Conservation (phyloP, 257 asterid species). For the Solanum okadae region DNA sequence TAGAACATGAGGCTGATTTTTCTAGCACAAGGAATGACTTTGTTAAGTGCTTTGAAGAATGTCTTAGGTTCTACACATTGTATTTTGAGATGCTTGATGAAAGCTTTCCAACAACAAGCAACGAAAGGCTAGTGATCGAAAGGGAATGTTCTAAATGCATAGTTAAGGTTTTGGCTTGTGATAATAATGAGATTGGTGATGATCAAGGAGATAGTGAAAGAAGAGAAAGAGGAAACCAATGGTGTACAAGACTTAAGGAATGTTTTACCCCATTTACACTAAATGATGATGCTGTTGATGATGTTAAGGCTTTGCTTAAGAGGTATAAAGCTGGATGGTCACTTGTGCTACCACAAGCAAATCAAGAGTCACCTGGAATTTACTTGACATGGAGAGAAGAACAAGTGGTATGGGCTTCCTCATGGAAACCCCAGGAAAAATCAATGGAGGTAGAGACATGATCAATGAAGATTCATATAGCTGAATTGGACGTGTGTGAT, state of each 20-base stretch:
- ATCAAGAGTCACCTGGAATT: slow-evolving; percentile 32
- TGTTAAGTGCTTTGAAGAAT: slow-evolving; percentile 59
- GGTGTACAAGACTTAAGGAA: slow-evolving; percentile 55
- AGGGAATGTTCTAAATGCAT: slow-evolving; percentile 67
- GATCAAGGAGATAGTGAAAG: slow-evolving; percentile 36
- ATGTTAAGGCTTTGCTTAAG: slow-evolving; percentile 62
- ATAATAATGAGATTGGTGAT: slow-evolving; percentile 15
- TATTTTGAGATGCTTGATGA: slow-evolving; percentile 79
- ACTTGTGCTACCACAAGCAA: slow-evolving; percentile 13
- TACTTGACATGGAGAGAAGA: slow-evolving; percentile 81
- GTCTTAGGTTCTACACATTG: slow-evolving; percentile 58
- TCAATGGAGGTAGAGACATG: neutral
- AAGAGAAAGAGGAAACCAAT: slow-evolving; percentile 56
- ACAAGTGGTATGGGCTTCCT: slow-evolving; percentile 79
- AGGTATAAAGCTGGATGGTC: slow-evolving; percentile 78
- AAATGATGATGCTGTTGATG: slow-evolving; percentile 73
- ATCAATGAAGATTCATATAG: neutral
- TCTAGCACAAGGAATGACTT: slow-evolving; percentile 31
- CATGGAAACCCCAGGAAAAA: slow-evolving; percentile 59
- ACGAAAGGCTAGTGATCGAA: slow-evolving; percentile 69
- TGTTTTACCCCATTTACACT: slow-evolving; percentile 29
- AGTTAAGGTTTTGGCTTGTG: slow-evolving; percentile 73
- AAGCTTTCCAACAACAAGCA: slow-evolving; percentile 59
- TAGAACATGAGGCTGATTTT: slow-evolving; percentile 82
- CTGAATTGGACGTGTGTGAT: neutral